Conservation (phyloP, 1,139 yeast genomes). For the Diutina sp. region DNA sequence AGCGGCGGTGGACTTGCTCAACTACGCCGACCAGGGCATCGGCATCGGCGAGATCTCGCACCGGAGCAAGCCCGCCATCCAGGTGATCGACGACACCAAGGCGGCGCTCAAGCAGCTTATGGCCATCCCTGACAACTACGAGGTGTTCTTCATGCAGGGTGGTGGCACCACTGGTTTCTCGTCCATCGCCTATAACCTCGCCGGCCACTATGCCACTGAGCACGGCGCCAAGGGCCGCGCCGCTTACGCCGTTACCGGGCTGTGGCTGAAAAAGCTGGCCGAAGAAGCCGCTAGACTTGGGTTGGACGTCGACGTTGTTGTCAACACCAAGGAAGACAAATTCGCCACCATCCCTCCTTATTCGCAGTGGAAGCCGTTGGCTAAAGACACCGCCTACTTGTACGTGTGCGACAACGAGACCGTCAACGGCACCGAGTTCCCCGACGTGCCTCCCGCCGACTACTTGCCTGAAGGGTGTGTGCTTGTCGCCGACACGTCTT, state of each 20-base stretch:
- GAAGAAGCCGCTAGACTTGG: slow-evolving; percentile 86
- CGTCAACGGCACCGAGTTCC: slow-evolving; percentile 86
- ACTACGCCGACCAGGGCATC: slow-evolving; percentile 54
- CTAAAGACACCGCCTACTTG: slow-evolving; percentile 54
- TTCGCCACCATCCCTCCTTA: slow-evolving; percentile 55
- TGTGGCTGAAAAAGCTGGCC: slow-evolving; percentile 81
- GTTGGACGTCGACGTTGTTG: slow-evolving; percentile 55
- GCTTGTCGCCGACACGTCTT: slow-evolving; percentile 88
- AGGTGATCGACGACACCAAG: slow-evolving; percentile 69
- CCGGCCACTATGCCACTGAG: slow-evolving; percentile 60
- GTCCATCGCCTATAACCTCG: slow-evolving; percentile 68
- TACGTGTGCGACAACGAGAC: slow-evolving; percentile 95
- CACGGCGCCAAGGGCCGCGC: slow-evolving; percentile 66
- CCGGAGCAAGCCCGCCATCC: slow-evolving; percentile 73
- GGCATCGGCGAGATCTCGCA: slow-evolving; percentile 96
- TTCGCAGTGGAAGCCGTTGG: slow-evolving; percentile 44
- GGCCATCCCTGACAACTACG: slow-evolving; percentile 81
- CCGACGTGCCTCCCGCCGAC: slow-evolving; percentile 28
- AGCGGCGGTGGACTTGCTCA: slow-evolving; percentile 74
- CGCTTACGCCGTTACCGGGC: slow-evolving; percentile 82
- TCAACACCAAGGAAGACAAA: slow-evolving; percentile 45
- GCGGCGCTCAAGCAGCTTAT: slow-evolving; percentile 48
- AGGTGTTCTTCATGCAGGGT: slow-evolving; percentile 89
- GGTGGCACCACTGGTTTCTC: slow-evolving; percentile 97
- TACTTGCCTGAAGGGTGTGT: slow-evolving; percentile 58